Conservation (phyloP, 257 asterid species). For the Solanum bukasovii region DNA sequence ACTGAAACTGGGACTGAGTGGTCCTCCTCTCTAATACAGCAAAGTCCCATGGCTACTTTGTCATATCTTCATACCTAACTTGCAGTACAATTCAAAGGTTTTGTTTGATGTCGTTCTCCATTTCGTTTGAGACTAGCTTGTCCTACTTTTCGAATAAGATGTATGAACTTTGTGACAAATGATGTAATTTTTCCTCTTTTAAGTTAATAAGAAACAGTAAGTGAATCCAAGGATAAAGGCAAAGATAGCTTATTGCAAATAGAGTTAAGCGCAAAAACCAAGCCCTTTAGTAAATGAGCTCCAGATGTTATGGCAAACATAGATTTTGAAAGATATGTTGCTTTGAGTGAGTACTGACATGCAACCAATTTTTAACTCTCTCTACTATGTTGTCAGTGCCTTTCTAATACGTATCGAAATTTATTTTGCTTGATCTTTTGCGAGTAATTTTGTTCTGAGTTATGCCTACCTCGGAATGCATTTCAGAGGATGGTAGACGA, state of each 20-base stretch:
- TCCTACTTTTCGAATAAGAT: background rate
- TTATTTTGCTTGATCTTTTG: background rate
- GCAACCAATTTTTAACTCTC: background rate
- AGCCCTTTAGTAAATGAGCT: background rate
- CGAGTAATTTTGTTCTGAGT: background rate
- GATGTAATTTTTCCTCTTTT: background rate
- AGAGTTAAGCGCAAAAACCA: background rate
- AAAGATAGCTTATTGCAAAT: background rate
- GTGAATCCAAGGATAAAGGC: background rate
- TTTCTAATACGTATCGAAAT: background rate
- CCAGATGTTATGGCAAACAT: background rate
- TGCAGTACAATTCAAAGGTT: background rate
- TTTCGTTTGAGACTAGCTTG: background rate
- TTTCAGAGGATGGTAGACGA: constrained; percentile 89
- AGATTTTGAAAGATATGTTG: background rate
- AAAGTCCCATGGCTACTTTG: background rate
- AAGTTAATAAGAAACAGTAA: background rate
- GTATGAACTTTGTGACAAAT: background rate
- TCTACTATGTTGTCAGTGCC: background rate
- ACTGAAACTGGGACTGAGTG: background rate
- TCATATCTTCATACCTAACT: background rate
- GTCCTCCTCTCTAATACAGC: background rate
- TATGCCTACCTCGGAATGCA: background rate
- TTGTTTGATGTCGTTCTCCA: background rate
- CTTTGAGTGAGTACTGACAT: background rate